phyloP scores from a whole-genome alignment of 1,139 yeast species.

The Pichia sp. region DNA sequence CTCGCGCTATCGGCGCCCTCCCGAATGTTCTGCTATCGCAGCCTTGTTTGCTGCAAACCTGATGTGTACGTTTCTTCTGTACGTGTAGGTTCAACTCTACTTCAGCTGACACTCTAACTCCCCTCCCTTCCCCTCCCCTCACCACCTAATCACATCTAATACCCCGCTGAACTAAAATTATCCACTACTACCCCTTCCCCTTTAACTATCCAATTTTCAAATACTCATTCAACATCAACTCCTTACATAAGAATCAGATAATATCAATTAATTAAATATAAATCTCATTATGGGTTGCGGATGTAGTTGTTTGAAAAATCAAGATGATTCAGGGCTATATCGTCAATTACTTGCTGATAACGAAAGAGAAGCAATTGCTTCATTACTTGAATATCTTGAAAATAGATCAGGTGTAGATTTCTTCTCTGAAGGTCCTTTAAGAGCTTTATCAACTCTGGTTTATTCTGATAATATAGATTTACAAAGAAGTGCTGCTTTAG shows the following conservation, averaged over 20 bases:
- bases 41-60: too few species aligned
- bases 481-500: constrained; percentile 95
- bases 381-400: constrained; percentile 80
- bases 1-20: background rate
- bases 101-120: too few species aligned
- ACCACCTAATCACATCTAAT: too few species aligned
- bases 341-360: constrained; percentile 92
- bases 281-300: constrained; percentile 76
- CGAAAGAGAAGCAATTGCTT: constrained; percentile 93
- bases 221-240: too few species aligned
- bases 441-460: constrained; percentile 86
- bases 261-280: too few species aligned
- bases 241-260: too few species aligned
- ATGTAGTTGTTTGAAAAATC: constrained; percentile 45
- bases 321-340: constrained; percentile 41
- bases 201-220: background rate
- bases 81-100: too few species aligned
- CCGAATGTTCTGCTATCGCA: too few species aligned
- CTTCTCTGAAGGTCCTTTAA: constrained; percentile 81
- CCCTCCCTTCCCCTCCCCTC: too few species aligned
- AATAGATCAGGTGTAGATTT: constrained; percentile 84
- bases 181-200: too few species aligned
- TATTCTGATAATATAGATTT: constrained; percentile 91
- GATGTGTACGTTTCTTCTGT: too few species aligned
- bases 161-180: too few species aligned